Evolutionary conservation across 805 yeast species (phyloP), one percentile per base, ranked within the genome.

Genomic region (Saccharomycopsis fermentans): DNA sequence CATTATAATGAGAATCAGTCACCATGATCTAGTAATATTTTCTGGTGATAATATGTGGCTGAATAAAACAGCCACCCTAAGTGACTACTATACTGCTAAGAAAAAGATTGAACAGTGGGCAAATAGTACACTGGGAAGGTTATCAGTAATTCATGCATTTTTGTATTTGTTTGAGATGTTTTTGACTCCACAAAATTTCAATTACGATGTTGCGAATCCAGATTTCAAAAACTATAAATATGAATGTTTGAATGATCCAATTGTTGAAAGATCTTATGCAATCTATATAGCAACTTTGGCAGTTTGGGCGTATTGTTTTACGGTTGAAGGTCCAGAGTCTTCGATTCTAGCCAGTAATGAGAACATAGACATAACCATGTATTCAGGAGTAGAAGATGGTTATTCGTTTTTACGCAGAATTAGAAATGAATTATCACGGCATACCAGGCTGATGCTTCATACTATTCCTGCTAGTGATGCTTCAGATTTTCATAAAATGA

Each of bases 31-130:
- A 59, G 86, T 86, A 57, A 83, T 87, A 4, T 84, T 76, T 68
- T 84, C 91, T 1, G 96, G 96, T 0, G 87, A 90, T 6, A 94
- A 94, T 0, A 81, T 86, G 71, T 79, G 90, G 65, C 83, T 86
- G 84, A 86, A 81, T 65, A 89, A 84, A 37, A 74, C 73, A 40
- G 82, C 86, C 11, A 79, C 81, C 5, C 71, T 73, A 9, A 67
- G 72, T 0, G 84, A 81, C 59, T 77, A 81, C 62, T 75, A 76
- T 24, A 71, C 75, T 2, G 81, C 80, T 12, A 73, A 75, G 43
- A 70, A 70, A 14, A 73, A 83, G 62, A 77, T 86, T 19, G 68
- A 72, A 39, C 79, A 75, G 55, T 81, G 87, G 83, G 73, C 83
- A 1, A 65, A 67, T 5, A 72, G 78, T 9, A 59, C 68, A 14